Conservation (phyloP, 371 early-diverging fungal genomes). For the Mortierella sp. region DNA sequence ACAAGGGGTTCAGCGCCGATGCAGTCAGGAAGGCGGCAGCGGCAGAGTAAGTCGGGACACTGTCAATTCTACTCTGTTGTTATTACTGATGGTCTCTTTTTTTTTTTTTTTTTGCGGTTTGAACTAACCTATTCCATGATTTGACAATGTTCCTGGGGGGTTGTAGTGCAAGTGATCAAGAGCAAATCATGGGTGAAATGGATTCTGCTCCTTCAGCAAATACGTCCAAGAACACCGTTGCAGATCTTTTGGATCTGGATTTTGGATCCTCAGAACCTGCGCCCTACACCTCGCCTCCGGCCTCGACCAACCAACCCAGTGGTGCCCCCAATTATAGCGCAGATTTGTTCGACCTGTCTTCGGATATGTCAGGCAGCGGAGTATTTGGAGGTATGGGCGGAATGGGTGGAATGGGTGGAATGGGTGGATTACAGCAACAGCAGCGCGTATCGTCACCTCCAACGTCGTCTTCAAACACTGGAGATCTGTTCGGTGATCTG, state of each 20-base stretch:
- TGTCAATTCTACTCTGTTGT: too few species aligned
- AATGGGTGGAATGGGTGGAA: conserved; percentile 19
- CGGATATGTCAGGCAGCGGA: conserved; percentile 27
- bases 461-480: too few species aligned
- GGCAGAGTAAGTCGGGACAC: too few species aligned
- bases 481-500: too few species aligned
- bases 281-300: conserved; percentile 24
- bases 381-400: conserved; percentile 31
- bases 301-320: conserved; percentile 10
- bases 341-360: conserved; percentile 50
- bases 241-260: conserved; percentile 66
- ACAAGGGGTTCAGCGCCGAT: conserved; percentile 69
- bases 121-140: too few species aligned
- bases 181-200: too few species aligned
- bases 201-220: conserved; percentile 17
- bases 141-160: too few species aligned
- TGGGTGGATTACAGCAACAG: conserved; percentile 15
- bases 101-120: too few species aligned
- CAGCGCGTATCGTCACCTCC: too few species aligned
- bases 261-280: conserved; percentile 45
- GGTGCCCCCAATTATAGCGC: conserved; percentile 38
- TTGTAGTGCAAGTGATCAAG: too few species aligned
- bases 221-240: conserved; percentile 64
- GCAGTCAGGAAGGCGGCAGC: conserved; percentile 59
- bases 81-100: too few species aligned